Base-by-base conservation (phyloP, 495 filamentous ascomycete species). In the Aspergillus campestris region DNA sequence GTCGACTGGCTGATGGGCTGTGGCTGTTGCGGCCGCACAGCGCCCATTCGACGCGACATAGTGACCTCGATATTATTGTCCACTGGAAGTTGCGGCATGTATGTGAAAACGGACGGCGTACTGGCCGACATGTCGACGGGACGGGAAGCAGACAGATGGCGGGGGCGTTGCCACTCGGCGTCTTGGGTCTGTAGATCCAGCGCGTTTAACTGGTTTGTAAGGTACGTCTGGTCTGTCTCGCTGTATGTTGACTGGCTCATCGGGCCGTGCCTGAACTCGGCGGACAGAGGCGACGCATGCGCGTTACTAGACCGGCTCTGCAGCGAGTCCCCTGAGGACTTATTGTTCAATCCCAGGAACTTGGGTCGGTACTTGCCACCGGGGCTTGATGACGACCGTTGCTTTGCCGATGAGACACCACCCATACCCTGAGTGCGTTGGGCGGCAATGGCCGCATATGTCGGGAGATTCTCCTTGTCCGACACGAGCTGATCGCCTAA, bases 311-410 rank as follows among this genome's bases (percentile, higher is more conserved):
- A 44, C 27, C 58, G 45, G 31, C 49, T 53, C 33, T 59, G 48
- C 6, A 70, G 46, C 10, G 65, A 67, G 33, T 72, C 68, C 1
- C 41, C 52, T 12, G 70, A 70, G n/a, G 58, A 47, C 24, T 61
- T 64, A 42, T 55, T 59, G 24, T 59, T 61, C 27, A 67, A 15
- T 11, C 46, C 45, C n/a, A 38, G 35, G 47, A 45, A 42, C 0
- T 35, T 40, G 12, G 38, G 52, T n/a, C 53, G 58, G 8, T 35
- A 15, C 18, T 43, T 42, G 31, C 47, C 51, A 8, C 47, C 42
- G 33, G 49, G 41, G n/a, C 53, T 50, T 31, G 60, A 54, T 7
- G 57, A 57, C 13, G 61, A 51, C 24, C 57, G 56, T 13, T 53
- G 61, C 37, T 55, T 61, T 34, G 44, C 7, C 29, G 51, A 30